A percentile compares a stretch with the other conserved stretches of the same genome.
These are phyloP conservation scores for Gossypium anomalum DNA, from an alignment of 345 rosid species.

Conservation along the genomic window DNA sequence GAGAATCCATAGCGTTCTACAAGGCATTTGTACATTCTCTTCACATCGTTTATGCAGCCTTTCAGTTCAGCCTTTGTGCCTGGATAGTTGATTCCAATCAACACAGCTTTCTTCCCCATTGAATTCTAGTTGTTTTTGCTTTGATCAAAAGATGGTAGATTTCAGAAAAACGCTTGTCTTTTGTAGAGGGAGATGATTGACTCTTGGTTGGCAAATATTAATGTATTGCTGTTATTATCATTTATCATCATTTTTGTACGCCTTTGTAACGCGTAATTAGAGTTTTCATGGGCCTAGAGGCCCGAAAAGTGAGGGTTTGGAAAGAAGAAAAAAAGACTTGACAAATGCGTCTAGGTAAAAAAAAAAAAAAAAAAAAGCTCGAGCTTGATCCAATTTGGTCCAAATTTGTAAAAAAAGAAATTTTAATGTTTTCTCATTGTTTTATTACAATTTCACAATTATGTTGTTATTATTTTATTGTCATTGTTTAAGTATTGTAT, in stretches of 20 bases:
- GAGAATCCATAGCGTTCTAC: conserved; percentile 65
- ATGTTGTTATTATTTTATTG: accelerated
- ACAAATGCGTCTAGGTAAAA: too few species aligned
- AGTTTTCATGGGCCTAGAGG: too few species aligned
- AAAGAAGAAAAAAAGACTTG: too few species aligned
- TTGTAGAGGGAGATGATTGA: background rate
- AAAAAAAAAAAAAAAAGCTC: accelerated
- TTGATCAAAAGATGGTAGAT: background rate
- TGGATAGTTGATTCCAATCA: conserved; percentile 83
- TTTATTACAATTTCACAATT: accelerated
- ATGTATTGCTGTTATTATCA: background rate
- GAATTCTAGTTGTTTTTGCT: background rate
- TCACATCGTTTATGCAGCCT: conserved; percentile 93
- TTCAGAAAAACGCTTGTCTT: background rate
- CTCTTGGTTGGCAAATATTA: background rate
- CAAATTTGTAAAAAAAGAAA: accelerated
- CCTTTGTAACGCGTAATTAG: too few species aligned
- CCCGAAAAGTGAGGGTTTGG: too few species aligned
- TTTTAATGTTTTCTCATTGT: accelerated
- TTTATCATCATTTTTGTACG: background rate
- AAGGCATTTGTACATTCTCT: conserved; percentile 53
- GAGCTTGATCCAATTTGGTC: accelerated
- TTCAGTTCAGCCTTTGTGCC: conserved; percentile 81
- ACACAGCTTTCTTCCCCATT: conserved; percentile 68
- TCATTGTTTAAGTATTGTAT: too few species aligned